Percentiles rank a stretch among this genome's conserved stretches.
Evolutionary conservation across 208 protist species (phyloP).

Genomic region (Tritrichomonas musculus): DNA sequence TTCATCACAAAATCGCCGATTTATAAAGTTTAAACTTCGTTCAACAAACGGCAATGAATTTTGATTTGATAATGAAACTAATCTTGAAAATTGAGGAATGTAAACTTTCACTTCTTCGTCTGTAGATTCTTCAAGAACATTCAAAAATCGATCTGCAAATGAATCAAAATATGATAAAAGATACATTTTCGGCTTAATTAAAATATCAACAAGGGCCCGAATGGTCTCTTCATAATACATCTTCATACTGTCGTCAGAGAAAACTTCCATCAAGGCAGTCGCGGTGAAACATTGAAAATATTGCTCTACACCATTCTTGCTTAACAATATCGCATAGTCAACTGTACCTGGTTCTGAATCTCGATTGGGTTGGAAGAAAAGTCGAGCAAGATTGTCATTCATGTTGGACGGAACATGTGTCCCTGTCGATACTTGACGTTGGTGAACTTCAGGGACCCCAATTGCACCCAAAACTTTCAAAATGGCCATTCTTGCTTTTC

Average conservation of each 20-base stretch:
- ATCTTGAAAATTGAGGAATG: neutral
- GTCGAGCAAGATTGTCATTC: neutral
- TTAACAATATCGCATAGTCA: neutral
- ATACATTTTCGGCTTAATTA: neutral
- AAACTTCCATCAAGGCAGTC: neutral
- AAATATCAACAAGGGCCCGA: neutral
- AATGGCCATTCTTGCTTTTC: conserved; percentile 3
- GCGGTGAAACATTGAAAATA: neutral
- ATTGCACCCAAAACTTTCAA: neutral
- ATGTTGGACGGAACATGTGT: neutral
- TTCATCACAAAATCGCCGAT: neutral
- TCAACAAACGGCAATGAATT: neutral
- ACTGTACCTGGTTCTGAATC: neutral
- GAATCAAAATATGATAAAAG: neutral
- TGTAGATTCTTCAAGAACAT: neutral
- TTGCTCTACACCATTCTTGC: neutral
- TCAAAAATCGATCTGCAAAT: neutral
- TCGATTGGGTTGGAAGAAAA: neutral
- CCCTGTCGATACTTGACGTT: neutral
- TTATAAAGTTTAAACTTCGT: neutral
- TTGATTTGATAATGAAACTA: neutral
- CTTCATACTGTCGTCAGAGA: neutral
- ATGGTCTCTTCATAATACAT: neutral
- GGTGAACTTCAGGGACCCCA: neutral
- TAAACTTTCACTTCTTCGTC: neutral